Base-by-base conservation (phyloP, 805 yeast genomes). In the Ogataea ganodermae region DNA sequence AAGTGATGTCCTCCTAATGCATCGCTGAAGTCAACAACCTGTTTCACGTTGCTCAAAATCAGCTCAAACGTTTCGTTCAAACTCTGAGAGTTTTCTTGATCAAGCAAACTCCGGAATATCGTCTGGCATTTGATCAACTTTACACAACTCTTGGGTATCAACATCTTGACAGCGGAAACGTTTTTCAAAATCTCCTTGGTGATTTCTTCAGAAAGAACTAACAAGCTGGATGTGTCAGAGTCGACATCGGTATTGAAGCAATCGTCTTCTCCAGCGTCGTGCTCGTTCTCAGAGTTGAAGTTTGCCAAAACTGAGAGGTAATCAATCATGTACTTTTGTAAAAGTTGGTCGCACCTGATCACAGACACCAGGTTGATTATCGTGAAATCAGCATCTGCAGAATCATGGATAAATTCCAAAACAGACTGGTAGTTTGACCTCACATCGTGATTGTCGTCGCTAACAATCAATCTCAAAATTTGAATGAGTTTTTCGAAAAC, bases 31-130 rank as follows among this genome's bases (percentile, higher is more conserved):
- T 57, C 59, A 26, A 62, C 50, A 9, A 54, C 53, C 20, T 55
- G 55, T 10, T 47, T 53, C 24, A 60, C 60, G 26, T 51, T 52
- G 26, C 49, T 35, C 49, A 61, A 49, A 30, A 62, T 59, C 27
- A 58, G 44, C 6, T 59, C 58, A 32, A 65, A 60, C 2, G 61
- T 49, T 36, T 61, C 58, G 26, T 52, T 54, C 36, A 61, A 42
- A 39, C 49, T 48, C 3, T 33, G 47, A 2, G 54, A 44, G 45
- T 60, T 55, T 10, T 35, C 46, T n/a, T 67, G 63, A 30, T 58
- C 46, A 17, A 65, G 38, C 20, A 66, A 37, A 45, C 58, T 49
- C 43, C 58, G 59, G 48, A 67, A 62, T 12, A 65, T 55, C n/a
- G 57, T 57, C 35, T 50, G 57, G 42, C 58, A 56, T 46, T 63